These are phyloP conservation scores for Skeletonema potamos DNA, from an alignment of 108 stramenopile species.

Conservation along the genomic window DNA sequence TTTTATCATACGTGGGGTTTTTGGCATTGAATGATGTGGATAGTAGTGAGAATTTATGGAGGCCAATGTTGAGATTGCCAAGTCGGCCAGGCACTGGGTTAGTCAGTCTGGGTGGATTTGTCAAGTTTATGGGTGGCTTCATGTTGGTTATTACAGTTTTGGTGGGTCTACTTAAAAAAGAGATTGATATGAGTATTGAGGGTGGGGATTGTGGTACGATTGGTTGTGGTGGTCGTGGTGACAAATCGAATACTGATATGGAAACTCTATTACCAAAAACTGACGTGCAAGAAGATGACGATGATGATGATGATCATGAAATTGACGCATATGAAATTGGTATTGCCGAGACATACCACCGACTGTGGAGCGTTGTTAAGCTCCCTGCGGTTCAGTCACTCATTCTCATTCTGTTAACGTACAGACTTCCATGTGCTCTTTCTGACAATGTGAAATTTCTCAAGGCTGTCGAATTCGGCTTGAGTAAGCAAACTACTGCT, in stretches of 20 bases:
- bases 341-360: constrained; percentile 81
- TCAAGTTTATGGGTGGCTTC: constrained; percentile 90
- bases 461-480: constrained; percentile 84
- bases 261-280: constrained; percentile 31
- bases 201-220: constrained; percentile 24
- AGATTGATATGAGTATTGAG: constrained; percentile 47
- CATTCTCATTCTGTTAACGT: constrained; percentile 87
- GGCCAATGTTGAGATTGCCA: constrained; percentile 67
- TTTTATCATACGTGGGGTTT: constrained; percentile 95
- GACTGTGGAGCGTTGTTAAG: constrained; percentile 77
- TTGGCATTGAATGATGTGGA: constrained; percentile 93
- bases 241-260: constrained; percentile 20
- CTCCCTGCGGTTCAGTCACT: constrained; percentile 88
- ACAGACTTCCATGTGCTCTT: constrained; percentile 81
- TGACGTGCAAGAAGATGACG: constrained; percentile 23
- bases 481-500: constrained; percentile 84
- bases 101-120: constrained; percentile 87
- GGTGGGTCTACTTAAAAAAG: constrained; percentile 92
- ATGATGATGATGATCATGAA: constrained; percentile 79
- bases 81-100: constrained; percentile 62
- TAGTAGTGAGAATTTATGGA: constrained; percentile 82
- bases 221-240: constrained; percentile 12
- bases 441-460: constrained; percentile 90
- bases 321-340: constrained; percentile 86
- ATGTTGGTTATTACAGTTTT: constrained; percentile 89